These are phyloP conservation scores for Cymbidium sinense DNA, from an alignment of 106 monocot species.

Conservation along the genomic window DNA sequence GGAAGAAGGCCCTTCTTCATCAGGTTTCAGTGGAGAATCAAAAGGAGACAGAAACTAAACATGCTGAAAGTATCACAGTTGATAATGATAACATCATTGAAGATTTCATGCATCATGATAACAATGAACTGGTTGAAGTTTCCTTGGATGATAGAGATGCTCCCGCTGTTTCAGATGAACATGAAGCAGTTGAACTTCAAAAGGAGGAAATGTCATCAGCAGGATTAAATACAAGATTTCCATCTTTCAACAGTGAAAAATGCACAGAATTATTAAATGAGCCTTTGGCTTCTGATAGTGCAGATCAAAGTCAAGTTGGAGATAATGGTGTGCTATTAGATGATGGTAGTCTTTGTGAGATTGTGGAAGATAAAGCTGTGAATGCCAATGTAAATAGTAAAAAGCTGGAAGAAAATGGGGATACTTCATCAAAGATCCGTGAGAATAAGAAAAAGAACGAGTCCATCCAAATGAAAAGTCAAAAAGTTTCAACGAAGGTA, in stretches of 20 bases:
- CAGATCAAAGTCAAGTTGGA: constrained; percentile 11
- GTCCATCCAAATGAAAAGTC: constrained; percentile 23
- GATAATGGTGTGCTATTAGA: not conserved
- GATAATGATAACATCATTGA: constrained; percentile 9
- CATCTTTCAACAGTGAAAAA: not conserved
- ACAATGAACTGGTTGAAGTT: constrained; percentile 15
- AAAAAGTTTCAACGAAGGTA: constrained; percentile 33
- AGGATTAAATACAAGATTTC: not conserved
- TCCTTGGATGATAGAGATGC: constrained; percentile 24
- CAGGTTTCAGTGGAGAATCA: constrained; percentile 24
- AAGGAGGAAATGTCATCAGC: constrained; percentile 12
- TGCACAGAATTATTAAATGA: not conserved
- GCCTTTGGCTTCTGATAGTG: constrained; percentile 1
- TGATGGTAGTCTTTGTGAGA: constrained; percentile 3
- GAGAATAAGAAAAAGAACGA: constrained; percentile 14
- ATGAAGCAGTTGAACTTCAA: constrained; percentile 29
- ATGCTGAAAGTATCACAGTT: constrained; percentile 16
- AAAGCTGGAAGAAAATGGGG: constrained; percentile 9
- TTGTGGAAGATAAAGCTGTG: constrained; percentile 20
- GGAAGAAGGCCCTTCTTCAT: constrained; percentile 45
- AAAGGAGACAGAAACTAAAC: constrained; percentile 16
- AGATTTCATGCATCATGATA: constrained; percentile 19
- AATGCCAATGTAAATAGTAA: not conserved
- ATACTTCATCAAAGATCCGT: constrained; percentile 16
- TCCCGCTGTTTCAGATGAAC: constrained; percentile 22